Conservation (phyloP, 2,329 filamentous ascomycete genomes). For the Acrodontium crateriforme region DNA sequence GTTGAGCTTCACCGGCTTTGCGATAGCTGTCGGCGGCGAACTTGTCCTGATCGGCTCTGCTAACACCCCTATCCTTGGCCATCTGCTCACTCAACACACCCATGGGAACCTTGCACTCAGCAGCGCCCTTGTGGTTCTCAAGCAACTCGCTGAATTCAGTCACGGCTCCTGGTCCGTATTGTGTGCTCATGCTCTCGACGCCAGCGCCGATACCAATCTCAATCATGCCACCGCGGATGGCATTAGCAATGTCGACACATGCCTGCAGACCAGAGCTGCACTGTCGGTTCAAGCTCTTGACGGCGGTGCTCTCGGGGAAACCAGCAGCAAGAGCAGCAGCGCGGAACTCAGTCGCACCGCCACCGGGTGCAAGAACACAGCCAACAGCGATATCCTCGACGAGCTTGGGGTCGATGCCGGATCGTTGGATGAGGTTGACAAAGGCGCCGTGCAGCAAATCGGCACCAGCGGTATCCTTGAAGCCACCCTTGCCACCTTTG, state of each 20-base stretch:
- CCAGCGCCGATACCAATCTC: conserved; percentile 88
- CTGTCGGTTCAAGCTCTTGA: conserved; percentile 82
- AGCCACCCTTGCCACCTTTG: conserved; percentile 80
- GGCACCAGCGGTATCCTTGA: conserved; percentile 84
- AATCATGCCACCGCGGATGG: conserved; percentile 82
- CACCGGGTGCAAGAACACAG: conserved; percentile 79
- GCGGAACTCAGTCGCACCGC: conserved; percentile 92
- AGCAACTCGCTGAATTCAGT: conserved; percentile 85
- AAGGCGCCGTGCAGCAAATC: conserved; percentile 79
- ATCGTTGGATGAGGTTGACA: conserved; percentile 67
- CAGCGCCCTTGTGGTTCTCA: conserved; percentile 64
- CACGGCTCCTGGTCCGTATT: conserved; percentile 83
- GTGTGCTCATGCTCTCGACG: conserved; percentile 87
- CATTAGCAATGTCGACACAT: conserved; percentile 86
- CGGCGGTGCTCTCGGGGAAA: conserved; percentile 73
- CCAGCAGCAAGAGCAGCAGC: conserved; percentile 82
- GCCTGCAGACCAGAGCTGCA: conserved; percentile 90
- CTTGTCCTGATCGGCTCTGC: conserved; percentile 65
- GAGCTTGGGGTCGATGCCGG: conserved; percentile 71
- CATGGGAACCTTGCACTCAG: conserved; percentile 98
- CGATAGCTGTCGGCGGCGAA: conserved; percentile 90
- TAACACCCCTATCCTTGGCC: conserved; percentile 70
- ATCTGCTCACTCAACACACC: conserved; percentile 85
- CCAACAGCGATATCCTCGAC: conserved; percentile 92
- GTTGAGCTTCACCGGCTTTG: conserved; percentile 75